These are phyloP conservation scores for Phascolomyces articulosus DNA, from an alignment of 371 early-diverging fungal species.

Conservation along the genomic window DNA sequence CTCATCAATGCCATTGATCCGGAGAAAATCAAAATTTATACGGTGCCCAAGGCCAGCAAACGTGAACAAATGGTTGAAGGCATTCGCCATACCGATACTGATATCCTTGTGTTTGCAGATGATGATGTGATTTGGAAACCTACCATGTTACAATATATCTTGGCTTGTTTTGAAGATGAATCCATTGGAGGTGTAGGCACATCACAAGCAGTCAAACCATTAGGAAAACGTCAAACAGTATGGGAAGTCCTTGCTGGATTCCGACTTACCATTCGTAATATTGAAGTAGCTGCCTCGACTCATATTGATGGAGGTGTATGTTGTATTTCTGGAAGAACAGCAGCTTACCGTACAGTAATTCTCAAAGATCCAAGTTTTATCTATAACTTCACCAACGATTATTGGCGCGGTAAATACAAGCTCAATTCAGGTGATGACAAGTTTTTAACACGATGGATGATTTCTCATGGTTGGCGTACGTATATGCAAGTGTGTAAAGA, in stretches of 20 bases:
- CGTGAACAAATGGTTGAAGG: constrained; percentile 77
- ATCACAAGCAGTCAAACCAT: constrained; percentile 61
- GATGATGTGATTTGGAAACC: constrained; percentile 77
- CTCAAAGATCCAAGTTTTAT: constrained; percentile 77
- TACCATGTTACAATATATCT: constrained; percentile 62
- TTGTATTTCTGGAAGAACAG: constrained; percentile 80
- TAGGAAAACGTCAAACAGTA: constrained; percentile 62
- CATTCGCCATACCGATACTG: constrained; percentile 63
- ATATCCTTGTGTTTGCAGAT: constrained; percentile 77
- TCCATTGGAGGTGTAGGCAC: constrained; percentile 80
- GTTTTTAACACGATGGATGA: constrained; percentile 80
- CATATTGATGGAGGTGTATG: constrained; percentile 82
- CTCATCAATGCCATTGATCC: constrained; percentile 51
- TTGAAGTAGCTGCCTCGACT: constrained; percentile 76
- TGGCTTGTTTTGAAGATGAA: constrained; percentile 78
- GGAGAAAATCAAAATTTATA: constrained; percentile 45
- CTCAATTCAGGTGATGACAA: constrained; percentile 82
- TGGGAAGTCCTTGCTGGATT: constrained; percentile 80
- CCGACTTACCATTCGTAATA: constrained; percentile 73
- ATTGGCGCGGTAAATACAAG: constrained; percentile 72
- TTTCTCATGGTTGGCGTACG: constrained; percentile 72
- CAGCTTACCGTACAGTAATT: constrained; percentile 75
- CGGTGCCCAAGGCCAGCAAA: constrained; percentile 67
- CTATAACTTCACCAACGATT: constrained; percentile 71
- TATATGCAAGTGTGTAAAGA: constrained; percentile 76